These are phyloP conservation scores for Colletotrichum falcatum DNA, from an alignment of 2,329 filamentous ascomycete species.

Conservation along the genomic window DNA sequence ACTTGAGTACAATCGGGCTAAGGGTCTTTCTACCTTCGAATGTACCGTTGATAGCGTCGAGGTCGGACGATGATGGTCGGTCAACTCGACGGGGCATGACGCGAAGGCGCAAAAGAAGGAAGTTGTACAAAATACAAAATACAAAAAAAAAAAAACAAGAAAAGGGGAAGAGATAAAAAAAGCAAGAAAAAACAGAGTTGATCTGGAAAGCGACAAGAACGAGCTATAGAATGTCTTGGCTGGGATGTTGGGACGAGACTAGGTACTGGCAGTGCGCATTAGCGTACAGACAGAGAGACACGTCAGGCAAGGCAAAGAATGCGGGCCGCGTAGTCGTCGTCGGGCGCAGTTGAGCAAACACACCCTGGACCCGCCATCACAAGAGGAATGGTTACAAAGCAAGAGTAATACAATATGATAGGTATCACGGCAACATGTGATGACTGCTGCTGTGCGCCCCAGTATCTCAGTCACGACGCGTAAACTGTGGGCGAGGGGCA, in stretches of 20 bases:
- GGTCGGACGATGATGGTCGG: neutral
- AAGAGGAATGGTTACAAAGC: too few relatives aligned
- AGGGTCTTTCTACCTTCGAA: too few relatives aligned
- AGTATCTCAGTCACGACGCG: neutral
- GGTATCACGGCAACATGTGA: neutral
- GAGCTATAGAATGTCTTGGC: conserved; percentile 34
- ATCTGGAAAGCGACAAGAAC: conserved; percentile 36
- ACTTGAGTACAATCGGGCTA: too few relatives aligned
- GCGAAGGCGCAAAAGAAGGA: conserved; percentile 4
- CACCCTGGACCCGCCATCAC: too few relatives aligned
- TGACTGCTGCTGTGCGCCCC: conserved; percentile 16
- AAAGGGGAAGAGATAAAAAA: neutral
- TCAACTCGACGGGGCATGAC: neutral
- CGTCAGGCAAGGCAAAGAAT: conserved; percentile 4
- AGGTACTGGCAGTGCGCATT: conserved; percentile 25
- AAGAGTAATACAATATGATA: neutral
- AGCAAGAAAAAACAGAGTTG: conserved; percentile 20
- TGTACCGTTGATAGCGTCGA: neutral
- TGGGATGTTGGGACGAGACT: conserved; percentile 28
- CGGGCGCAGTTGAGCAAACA: neutral
- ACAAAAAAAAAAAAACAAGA: neutral
- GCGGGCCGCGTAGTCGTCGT: neutral
- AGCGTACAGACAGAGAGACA: conserved; percentile 16
- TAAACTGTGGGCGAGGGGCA: neutral
- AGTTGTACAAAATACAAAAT: neutral